These are phyloP conservation scores for Biscogniauxia sp. DNA, from an alignment of 2,329 filamentous ascomycete genomes.

Conservation along the genomic window DNA sequence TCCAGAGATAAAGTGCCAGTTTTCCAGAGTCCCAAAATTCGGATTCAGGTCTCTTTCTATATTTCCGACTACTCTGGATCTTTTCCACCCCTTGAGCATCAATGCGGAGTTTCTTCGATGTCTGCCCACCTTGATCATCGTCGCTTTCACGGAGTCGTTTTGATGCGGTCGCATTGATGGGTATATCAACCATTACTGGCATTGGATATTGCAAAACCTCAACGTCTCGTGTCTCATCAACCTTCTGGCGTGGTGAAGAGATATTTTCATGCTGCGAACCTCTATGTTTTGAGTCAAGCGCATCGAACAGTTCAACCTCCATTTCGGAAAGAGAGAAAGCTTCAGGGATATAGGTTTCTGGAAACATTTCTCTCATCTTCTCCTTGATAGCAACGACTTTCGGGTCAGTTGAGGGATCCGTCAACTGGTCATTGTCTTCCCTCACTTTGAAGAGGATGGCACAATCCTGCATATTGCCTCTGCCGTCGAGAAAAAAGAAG, in stretches of 20 bases:
- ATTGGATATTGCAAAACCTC: conserved; percentile 27
- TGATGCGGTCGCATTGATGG: conserved; percentile 9
- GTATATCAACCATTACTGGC: conserved; percentile 30
- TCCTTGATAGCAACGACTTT: conserved; percentile 44
- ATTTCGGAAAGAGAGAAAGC: conserved; percentile 36
- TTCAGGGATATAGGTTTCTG: conserved; percentile 41
- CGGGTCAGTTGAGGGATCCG: conserved; percentile 39
- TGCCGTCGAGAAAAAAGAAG: conserved; percentile 29
- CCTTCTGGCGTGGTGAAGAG: conserved; percentile 15
- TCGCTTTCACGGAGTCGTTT: conserved; percentile 25
- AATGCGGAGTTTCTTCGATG: conserved; percentile 17
- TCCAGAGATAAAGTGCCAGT: conserved; percentile 29
- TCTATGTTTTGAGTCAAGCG: conserved; percentile 26
- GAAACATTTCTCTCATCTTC: conserved; percentile 46
- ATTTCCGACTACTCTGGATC: conserved; percentile 7
- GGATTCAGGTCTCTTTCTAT: conserved; percentile 14
- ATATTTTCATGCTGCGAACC: conserved; percentile 7
- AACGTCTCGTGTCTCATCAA: conserved; percentile 28
- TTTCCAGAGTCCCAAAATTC: conserved; percentile 28
- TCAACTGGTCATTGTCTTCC: conserved; percentile 1
- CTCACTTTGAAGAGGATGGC: conserved; percentile 23
- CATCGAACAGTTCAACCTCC: conserved; percentile 33
- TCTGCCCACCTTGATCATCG: conserved; percentile 9
- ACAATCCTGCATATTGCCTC: conserved; percentile 25
- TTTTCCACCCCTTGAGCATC: conserved; percentile 24